Evolutionary conservation across 129 eudicot species (phyloP).

Genomic region (Lactuca sativa): DNA sequence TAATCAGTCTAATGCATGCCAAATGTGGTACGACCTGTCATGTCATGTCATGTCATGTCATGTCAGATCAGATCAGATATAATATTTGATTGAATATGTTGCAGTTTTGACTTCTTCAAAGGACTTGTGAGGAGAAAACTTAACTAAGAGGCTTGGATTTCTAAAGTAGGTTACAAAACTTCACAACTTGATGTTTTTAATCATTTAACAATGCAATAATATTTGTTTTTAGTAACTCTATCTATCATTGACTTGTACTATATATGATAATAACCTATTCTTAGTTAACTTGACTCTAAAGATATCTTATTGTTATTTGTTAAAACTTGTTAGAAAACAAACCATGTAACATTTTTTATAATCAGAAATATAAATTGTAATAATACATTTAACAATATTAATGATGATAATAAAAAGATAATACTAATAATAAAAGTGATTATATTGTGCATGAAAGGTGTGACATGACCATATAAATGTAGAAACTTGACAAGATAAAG

Average conservation of each 20-base stretch:
- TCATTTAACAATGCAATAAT: background rate
- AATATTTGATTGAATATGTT: constrained; percentile 16
- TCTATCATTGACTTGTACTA: background rate
- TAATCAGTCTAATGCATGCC: background rate
- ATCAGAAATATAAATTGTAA: too few relatives aligned
- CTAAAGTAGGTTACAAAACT: background rate
- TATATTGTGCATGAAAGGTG: too few relatives aligned
- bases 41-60: background rate
- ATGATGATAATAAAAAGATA: too few relatives aligned
- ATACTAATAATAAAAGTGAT: too few relatives aligned
- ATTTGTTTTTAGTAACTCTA: background rate
- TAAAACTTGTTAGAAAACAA: too few relatives aligned
- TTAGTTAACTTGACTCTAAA: too few relatives aligned
- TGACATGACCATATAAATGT: background rate
- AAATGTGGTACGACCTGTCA: background rate
- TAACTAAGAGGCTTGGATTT: constrained; percentile 24
- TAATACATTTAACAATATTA: too few relatives aligned
- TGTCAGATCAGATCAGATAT: background rate
- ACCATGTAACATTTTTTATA: too few relatives aligned
- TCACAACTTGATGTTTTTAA: background rate
- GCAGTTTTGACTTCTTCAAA: constrained; percentile 94
- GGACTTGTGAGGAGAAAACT: constrained; percentile 88
- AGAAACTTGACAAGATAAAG: background rate
- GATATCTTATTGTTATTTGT: too few relatives aligned
- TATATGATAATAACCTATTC: background rate